These are phyloP conservation scores for Cnidoscolus chayamansa DNA, from an alignment of 441 rosid genomes.

Conservation along the genomic window DNA sequence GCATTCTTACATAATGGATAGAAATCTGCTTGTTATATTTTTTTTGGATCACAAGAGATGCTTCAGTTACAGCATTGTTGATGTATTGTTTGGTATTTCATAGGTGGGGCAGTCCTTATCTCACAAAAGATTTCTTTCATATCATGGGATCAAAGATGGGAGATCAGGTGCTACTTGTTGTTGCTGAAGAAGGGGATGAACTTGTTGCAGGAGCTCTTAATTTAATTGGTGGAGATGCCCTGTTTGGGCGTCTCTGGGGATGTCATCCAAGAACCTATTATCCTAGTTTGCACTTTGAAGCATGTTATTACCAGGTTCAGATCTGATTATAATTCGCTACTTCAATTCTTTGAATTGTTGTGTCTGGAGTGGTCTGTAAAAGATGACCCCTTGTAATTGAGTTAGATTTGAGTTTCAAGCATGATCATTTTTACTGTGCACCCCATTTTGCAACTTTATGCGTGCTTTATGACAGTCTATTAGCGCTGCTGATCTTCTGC, in stretches of 20 bases:
- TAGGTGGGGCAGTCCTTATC: conserved; percentile 96
- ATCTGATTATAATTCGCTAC: background rate
- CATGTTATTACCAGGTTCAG: conserved; percentile 89
- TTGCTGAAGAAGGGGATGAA: conserved; percentile 85
- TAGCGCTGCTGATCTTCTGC: background rate
- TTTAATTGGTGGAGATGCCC: conserved; percentile 85
- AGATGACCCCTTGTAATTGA: background rate
- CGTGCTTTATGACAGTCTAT: background rate
- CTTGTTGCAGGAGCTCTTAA: conserved; percentile 92
- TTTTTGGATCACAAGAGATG: background rate
- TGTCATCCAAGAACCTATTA: conserved; percentile 72
- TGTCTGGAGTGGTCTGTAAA: conserved; percentile 1
- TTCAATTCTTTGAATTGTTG: background rate
- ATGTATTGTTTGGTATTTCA: conserved; percentile 13
- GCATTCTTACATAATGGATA: background rate
- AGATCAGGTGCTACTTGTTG: conserved; percentile 67
- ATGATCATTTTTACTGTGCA: background rate
- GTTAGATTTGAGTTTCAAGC: background rate
- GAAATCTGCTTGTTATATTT: background rate
- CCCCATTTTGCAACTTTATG: background rate
- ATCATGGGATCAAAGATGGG: conserved; percentile 76
- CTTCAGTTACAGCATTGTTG: background rate
- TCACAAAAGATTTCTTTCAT: conserved; percentile 85
- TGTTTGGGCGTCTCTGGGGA: conserved; percentile 94
- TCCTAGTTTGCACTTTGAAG: conserved; percentile 90